Conservation (phyloP, 176 grass and related monocot species). For the Eleusine indica region DNA sequence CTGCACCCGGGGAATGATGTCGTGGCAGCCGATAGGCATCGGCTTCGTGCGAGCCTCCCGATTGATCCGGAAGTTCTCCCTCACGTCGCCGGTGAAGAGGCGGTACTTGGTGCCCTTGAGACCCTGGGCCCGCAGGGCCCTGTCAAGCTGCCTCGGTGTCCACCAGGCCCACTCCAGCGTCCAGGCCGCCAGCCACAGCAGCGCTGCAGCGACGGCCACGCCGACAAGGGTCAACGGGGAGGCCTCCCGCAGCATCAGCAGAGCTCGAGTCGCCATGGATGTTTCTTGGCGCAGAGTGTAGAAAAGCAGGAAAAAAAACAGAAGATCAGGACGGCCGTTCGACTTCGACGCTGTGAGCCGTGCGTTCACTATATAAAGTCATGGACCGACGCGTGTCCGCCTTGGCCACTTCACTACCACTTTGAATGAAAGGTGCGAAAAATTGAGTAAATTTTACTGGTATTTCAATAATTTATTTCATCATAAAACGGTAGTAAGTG, state of each 20-base stretch:
- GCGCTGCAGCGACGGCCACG: constrained; percentile 17
- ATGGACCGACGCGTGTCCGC: neutral
- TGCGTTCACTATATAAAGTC: neutral
- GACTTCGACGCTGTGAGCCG: neutral
- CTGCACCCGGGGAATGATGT: constrained; percentile 39
- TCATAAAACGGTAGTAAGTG: no score
- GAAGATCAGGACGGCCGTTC: neutral
- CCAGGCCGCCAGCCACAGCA: constrained; percentile 40
- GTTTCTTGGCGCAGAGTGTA: neutral
- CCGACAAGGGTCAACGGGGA: constrained; percentile 36
- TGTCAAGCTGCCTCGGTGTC: constrained; percentile 54
- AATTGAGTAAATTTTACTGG: no score
- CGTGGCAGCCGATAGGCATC: constrained; percentile 47
- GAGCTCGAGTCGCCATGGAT: neutral
- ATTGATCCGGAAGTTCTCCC: constrained; percentile 35
- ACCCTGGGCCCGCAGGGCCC: constrained; percentile 46
- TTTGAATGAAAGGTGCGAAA: neutral
- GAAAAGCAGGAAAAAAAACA: neutral
- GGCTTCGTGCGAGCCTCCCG: constrained; percentile 43
- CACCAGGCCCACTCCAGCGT: constrained; percentile 54
- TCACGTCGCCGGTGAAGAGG: constrained; percentile 47
- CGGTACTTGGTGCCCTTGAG: constrained; percentile 51
- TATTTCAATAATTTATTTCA: no score
- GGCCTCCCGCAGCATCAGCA: constrained; percentile 11
- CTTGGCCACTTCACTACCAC: neutral